Evolutionary conservation across 2,329 filamentous ascomycete species (phyloP).

Genomic region (Cladophialophora psammophila): DNA sequence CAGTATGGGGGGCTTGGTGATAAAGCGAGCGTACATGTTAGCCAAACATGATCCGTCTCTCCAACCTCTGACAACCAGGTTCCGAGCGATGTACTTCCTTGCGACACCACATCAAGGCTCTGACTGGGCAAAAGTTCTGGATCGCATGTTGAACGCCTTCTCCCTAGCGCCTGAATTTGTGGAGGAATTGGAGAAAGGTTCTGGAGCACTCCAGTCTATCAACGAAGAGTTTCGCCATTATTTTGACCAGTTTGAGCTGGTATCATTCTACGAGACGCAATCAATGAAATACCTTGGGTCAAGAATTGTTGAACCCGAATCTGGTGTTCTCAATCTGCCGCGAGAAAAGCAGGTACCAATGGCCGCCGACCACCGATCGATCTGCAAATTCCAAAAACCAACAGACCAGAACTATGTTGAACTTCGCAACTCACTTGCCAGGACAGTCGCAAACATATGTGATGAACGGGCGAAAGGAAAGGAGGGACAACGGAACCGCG

Average conservation of each 20-base stretch:
- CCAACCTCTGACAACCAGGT: neutral
- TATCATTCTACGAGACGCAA: slow-evolving; percentile 58
- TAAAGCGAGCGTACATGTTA: slow-evolving; percentile 13
- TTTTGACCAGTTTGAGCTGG: slow-evolving; percentile 47
- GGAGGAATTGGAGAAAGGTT: slow-evolving; percentile 48
- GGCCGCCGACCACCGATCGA: slow-evolving; percentile 44
- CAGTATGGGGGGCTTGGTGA: slow-evolving; percentile 19
- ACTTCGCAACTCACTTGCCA: neutral
- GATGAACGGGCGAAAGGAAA: neutral
- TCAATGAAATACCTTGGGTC: neutral
- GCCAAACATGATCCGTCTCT: neutral
- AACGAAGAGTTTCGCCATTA: slow-evolving; percentile 57
- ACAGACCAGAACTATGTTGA: neutral
- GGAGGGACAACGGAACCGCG: neutral
- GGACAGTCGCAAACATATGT: neutral
- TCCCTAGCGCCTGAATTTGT: slow-evolving; percentile 49
- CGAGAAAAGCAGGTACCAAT: slow-evolving; percentile 50
- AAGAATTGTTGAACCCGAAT: slow-evolving; percentile 49
- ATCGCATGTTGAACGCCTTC: slow-evolving; percentile 44
- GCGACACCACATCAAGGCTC: slow-evolving; percentile 44
- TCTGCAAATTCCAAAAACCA: slow-evolving; percentile 42
- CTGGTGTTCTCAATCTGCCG: slow-evolving; percentile 53
- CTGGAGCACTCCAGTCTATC: slow-evolving; percentile 47
- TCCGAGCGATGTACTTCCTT: slow-evolving; percentile 41
- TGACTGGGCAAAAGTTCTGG: slow-evolving; percentile 39